A percentile compares a stretch with the other conserved stretches of the same genome.
Evolutionary conservation across 192 early-diverging fungal genomes (phyloP).

Genomic region (Neocallimastix lanati): DNA sequence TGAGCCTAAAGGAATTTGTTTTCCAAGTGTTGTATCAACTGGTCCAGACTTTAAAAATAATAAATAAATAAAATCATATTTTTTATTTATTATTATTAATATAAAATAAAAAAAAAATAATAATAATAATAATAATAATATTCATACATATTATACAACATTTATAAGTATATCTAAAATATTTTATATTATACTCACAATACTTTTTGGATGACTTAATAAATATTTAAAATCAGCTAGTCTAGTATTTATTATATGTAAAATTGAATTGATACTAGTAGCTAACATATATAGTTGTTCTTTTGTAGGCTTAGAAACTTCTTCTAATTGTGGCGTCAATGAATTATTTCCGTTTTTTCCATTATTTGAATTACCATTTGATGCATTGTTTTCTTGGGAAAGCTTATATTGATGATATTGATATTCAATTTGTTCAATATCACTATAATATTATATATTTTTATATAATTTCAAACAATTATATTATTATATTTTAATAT

Average conservation of each 20-base stretch:
- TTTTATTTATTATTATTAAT: constrained; percentile 1
- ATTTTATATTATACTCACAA: background rate
- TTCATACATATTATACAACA: constrained; percentile 49
- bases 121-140: too few relatives aligned
- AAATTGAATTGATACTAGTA: constrained; percentile 74
- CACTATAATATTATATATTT: too few relatives aligned
- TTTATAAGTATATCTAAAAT: constrained; percentile 44
- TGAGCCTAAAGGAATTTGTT: constrained; percentile 65
- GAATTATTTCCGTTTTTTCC: background rate
- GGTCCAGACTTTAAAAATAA: constrained; percentile 9
- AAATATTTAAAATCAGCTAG: background rate
- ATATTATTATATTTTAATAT: too few relatives aligned
- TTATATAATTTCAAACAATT: background rate
- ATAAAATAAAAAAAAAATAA: too few relatives aligned
- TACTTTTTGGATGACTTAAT: background rate
- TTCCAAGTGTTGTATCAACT: constrained; percentile 59
- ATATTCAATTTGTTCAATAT: constrained; percentile 39
- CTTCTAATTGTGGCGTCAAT: background rate
- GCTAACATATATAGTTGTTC: constrained; percentile 21
- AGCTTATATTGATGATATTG: constrained; percentile 35
- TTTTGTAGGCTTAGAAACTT: background rate
- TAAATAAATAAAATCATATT: background rate
- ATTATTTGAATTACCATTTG: background rate
- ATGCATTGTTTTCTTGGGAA: background rate
- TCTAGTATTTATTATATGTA: constrained; percentile 22